Evolutionary conservation across 345 rosid species (phyloP).

Genomic region (Eutrema yunnanense): DNA sequence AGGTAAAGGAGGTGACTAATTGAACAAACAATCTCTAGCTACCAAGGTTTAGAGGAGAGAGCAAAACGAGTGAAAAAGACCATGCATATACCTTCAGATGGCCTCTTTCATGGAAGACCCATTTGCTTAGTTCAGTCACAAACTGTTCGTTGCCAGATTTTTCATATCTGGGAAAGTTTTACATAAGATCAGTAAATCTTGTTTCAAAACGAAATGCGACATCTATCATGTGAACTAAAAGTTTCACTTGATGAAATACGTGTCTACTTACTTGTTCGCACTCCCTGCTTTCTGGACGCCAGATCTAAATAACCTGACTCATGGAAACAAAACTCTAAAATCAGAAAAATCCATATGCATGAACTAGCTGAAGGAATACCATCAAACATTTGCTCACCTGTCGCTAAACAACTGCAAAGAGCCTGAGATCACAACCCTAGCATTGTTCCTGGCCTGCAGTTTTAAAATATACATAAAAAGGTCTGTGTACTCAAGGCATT

Average conservation of each 20-base stretch:
- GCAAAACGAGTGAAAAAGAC: background rate
- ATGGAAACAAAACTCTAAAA: conserved; percentile 5
- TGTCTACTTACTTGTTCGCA: conserved; percentile 36
- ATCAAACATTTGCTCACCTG: conserved; percentile 32
- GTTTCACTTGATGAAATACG: background rate
- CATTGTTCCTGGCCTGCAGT: conserved; percentile 74
- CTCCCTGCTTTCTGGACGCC: conserved; percentile 57
- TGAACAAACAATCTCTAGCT: conserved; percentile 1
- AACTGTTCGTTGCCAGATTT: conserved; percentile 67
- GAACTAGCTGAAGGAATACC: background rate
- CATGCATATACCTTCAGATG: conserved; percentile 45
- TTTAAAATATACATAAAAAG: background rate
- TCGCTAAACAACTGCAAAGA: conserved; percentile 59
- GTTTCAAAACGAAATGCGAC: background rate
- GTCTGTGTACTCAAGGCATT: background rate
- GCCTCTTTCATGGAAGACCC: conserved; percentile 77
- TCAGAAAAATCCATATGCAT: conserved; percentile 24
- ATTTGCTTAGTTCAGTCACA: conserved; percentile 64
- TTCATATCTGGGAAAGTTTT: conserved; percentile 36
- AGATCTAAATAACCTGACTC: conserved; percentile 48
- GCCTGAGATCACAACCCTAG: conserved; percentile 59
- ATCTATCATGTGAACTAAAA: background rate
- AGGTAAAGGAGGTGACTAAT: background rate
- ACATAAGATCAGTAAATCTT: conserved; percentile 13
- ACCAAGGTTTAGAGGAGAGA: background rate